Conservation (phyloP, 2,329 filamentous ascomycete genomes). For the Ophiostoma fasciatum region DNA sequence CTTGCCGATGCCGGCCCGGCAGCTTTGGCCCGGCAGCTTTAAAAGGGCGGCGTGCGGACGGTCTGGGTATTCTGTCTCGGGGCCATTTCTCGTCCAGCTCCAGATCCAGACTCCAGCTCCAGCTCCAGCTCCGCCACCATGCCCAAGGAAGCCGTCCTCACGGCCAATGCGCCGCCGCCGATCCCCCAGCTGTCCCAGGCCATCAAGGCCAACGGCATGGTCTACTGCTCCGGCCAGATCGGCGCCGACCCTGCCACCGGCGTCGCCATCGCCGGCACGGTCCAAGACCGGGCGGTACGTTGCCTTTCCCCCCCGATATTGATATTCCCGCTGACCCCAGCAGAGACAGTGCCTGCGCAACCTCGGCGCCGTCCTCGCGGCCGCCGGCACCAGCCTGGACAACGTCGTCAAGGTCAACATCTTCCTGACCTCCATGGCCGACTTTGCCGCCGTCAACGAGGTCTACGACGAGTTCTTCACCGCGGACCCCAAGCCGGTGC, state of each 20-base stretch:
- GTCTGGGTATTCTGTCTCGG: no score
- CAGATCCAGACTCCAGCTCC: no score
- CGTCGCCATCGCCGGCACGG: slow-evolving; percentile 38
- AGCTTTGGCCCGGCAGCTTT: no score
- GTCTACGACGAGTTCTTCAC: slow-evolving; percentile 36
- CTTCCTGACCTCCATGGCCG: slow-evolving; percentile 48
- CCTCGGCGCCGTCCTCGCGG: slow-evolving; percentile 42
- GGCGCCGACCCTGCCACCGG: slow-evolving; percentile 40
- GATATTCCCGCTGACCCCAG: slow-evolving; percentile 6
- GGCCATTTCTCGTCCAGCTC: no score
- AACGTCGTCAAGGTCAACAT: slow-evolving; percentile 55
- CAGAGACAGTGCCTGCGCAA: slow-evolving; percentile 43
- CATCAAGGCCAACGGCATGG: slow-evolving; percentile 46
- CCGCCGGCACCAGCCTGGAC: slow-evolving; percentile 40
- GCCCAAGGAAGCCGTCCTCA: slow-evolving; percentile 22
- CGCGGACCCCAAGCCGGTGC: slow-evolving; percentile 30
- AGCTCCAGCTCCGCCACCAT: not conserved
- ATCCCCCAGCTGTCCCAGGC: slow-evolving; percentile 45
- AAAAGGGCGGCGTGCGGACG: no score
- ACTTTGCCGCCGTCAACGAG: slow-evolving; percentile 45
- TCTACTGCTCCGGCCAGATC: slow-evolving; percentile 56
- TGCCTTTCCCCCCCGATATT: no score
- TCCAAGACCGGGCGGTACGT: slow-evolving; percentile 35
- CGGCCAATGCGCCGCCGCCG: slow-evolving; percentile 33
- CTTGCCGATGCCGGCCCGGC: no score